phyloP scores from a whole-genome alignment of 768 basidiomycete genomes.

The Harrya chromipes region DNA sequence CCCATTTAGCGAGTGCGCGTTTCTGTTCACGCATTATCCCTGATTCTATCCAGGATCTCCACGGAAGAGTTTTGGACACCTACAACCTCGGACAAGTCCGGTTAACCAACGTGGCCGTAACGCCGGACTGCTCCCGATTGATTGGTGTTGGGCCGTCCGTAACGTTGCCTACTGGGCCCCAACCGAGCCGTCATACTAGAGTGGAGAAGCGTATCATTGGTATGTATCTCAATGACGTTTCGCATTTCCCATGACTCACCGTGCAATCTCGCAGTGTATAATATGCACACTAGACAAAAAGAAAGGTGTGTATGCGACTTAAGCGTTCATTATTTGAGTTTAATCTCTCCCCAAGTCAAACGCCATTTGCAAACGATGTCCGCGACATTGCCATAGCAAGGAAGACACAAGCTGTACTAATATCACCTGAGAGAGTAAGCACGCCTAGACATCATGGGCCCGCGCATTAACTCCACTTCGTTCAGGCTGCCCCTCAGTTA shows the following conservation, averaged over 20 bases:
- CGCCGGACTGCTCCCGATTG: constrained; percentile 44
- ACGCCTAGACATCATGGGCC: constrained; percentile 5
- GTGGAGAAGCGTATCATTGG: constrained; percentile 55
- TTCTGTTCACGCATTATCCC: constrained; percentile 15
- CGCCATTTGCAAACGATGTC: constrained; percentile 53
- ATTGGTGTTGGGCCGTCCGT: constrained; percentile 49
- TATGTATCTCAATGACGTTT: constrained; percentile 21
- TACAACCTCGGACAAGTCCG: constrained; percentile 45
- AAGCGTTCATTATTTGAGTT: background rate
- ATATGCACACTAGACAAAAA: constrained; percentile 39
- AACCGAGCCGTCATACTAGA: constrained; percentile 46
- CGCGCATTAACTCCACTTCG: constrained; percentile 9
- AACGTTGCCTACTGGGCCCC: constrained; percentile 39
- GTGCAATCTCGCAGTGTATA: constrained; percentile 39
- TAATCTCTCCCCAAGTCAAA: constrained; percentile 39
- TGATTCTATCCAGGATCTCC: constrained; percentile 36
- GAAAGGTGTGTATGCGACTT: constrained; percentile 39
- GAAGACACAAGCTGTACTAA: constrained; percentile 42
- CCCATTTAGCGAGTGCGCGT: constrained; percentile 2
- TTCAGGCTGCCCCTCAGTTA: constrained; percentile 70
- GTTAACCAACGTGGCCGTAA: constrained; percentile 49
- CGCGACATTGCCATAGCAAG: constrained; percentile 49
- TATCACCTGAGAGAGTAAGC: constrained; percentile 33
- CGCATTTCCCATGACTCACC: constrained; percentile 1
- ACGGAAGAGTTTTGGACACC: constrained; percentile 42